Evolutionary conservation across 768 basidiomycete genomes (phyloP).

Genomic region (Ramaria sp.): DNA sequence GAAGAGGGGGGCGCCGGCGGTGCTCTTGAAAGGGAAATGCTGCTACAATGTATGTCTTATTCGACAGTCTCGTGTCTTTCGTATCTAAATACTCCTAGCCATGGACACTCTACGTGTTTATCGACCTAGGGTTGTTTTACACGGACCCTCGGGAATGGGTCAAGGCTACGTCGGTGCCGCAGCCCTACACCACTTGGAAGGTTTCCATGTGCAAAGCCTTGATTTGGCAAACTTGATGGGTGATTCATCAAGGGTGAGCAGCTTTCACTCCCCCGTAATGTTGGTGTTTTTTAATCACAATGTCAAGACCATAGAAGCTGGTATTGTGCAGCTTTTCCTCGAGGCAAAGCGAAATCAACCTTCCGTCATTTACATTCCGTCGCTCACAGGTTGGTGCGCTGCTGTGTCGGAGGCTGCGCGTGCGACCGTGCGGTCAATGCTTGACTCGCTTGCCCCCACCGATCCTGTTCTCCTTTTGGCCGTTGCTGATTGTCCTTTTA

Average conservation of each 20-base stretch:
- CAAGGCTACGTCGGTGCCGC: slow-evolving; percentile 87
- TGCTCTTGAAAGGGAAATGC: slow-evolving; percentile 81
- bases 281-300: not conserved
- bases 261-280: not conserved
- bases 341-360: slow-evolving; percentile 98
- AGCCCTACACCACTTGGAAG: slow-evolving; percentile 87
- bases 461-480: slow-evolving; percentile 92
- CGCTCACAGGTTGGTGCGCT: slow-evolving; percentile 74
- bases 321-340: slow-evolving; percentile 88
- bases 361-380: slow-evolving; percentile 90
- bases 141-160: slow-evolving; percentile 82
- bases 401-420: slow-evolving; percentile 78
- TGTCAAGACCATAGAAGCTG: slow-evolving; percentile 74
- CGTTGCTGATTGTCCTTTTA: slow-evolving; percentile 69
- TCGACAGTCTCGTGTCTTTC: not conserved
- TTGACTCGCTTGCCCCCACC: slow-evolving; percentile 82
- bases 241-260: slow-evolving; percentile 76
- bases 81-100: slow-evolving; percentile 32
- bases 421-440: slow-evolving; percentile 78
- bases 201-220: slow-evolving; percentile 88
- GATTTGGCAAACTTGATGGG: slow-evolving; percentile 84
- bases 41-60: slow-evolving; percentile 62
- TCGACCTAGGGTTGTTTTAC: slow-evolving; percentile 76
- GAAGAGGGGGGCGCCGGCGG: slow-evolving; percentile 64
- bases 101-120: slow-evolving; percentile 89